A percentile compares a stretch with the other conserved stretches of the same genome.
Conservation (phyloP, 179 eudicot genomes). For the Vitellaria paradoxa region DNA sequence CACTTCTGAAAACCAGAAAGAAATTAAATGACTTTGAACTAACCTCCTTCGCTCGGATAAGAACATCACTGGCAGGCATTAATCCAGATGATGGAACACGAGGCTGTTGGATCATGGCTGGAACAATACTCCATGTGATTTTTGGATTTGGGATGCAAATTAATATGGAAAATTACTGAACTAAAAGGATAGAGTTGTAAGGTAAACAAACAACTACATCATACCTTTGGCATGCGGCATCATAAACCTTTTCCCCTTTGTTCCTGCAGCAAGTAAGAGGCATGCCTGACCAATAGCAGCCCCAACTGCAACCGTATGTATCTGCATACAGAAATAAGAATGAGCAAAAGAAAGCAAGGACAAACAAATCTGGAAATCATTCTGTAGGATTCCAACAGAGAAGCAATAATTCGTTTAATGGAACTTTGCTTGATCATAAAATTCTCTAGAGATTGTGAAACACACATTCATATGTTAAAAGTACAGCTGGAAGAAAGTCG, state of each 20-base stretch:
- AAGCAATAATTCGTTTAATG: not conserved
- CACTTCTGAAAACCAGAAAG: not conserved
- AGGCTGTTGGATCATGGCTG: constrained; percentile 85
- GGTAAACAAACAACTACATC: not conserved
- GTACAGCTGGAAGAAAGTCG: not conserved
- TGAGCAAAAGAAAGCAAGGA: not conserved
- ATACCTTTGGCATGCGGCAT: constrained; percentile 87
- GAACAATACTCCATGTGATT: constrained; percentile 14
- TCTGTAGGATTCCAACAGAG: not conserved
- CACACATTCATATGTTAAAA: not conserved
- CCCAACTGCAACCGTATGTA: constrained; percentile 74
- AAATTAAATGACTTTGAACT: constrained; percentile 16
- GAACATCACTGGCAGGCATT: constrained; percentile 78
- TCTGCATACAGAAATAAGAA: constrained; percentile 39
- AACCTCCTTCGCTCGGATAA: constrained; percentile 78
- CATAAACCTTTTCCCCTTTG: constrained; percentile 81
- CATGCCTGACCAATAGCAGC: constrained; percentile 91
- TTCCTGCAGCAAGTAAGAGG: constrained; percentile 86
- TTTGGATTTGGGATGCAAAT: not conserved
- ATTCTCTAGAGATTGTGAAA: not conserved
- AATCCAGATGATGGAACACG: constrained; percentile 72
- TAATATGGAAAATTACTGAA: not conserved
- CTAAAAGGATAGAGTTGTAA: not conserved
- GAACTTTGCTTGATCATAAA: not conserved
- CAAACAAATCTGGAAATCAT: not conserved